Evolutionary conservation across 805 yeast genomes (phyloP).

Genomic region (Metschnikowia sp.): DNA sequence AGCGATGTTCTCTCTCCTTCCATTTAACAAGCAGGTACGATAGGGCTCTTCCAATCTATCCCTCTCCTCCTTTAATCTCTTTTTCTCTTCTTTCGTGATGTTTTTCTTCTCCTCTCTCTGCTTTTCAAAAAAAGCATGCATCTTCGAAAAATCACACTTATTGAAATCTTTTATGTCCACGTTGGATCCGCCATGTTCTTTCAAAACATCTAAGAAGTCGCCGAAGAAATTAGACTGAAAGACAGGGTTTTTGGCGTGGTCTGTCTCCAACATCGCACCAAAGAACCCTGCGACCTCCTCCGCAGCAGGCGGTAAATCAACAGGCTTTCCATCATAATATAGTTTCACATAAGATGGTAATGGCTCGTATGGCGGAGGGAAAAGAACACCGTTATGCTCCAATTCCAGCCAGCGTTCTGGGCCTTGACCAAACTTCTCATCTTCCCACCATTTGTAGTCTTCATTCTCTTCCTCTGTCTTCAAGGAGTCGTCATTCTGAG

Average conservation of each 20-base stretch:
- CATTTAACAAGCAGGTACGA: constrained; percentile 77
- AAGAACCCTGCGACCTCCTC: constrained; percentile 97
- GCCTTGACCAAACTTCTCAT: constrained; percentile 60
- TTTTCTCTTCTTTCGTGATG: constrained; percentile 71
- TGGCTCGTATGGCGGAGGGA: constrained; percentile 90
- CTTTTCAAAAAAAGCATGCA: constrained; percentile 66
- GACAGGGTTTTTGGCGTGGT: constrained; percentile 82
- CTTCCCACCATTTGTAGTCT: constrained; percentile 84
- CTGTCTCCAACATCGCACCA: constrained; percentile 84
- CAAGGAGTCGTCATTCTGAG: constrained; percentile 38
- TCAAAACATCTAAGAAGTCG: constrained; percentile 68
- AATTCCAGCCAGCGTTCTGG: constrained; percentile 82
- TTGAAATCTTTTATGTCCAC: constrained; percentile 48
- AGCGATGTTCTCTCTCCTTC: constrained; percentile 88
- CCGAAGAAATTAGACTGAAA: constrained; percentile 84
- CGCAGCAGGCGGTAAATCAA: constrained; percentile 70
- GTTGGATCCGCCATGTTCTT: constrained; percentile 65
- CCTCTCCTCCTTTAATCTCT: constrained; percentile 63
- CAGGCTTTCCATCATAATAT: constrained; percentile 73
- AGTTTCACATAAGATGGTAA: constrained; percentile 75
- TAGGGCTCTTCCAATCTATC: constrained; percentile 77
- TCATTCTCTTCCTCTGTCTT: constrained; percentile 42
- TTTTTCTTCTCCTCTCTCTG: constrained; percentile 70
- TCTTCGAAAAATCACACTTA: constrained; percentile 74
- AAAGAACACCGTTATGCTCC: constrained; percentile 86